Percentiles rank a stretch among this genome's conserved stretches.
These are phyloP conservation scores for Stereum hirsutum DNA, from an alignment of 1,284 basidiomycete genomes.

Conservation along the genomic window DNA sequence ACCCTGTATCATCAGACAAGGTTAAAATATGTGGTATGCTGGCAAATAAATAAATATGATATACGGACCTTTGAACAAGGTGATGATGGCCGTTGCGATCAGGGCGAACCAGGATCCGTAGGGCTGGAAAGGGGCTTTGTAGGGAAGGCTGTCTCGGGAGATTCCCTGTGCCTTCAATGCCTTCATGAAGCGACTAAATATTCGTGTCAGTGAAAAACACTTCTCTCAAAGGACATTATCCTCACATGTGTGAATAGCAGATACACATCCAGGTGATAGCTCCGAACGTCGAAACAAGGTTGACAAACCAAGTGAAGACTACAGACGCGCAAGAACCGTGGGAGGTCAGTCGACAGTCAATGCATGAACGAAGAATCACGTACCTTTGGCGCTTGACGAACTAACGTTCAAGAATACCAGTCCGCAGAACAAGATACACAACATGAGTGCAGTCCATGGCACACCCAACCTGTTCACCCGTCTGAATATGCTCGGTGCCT, in stretches of 20 bases:
- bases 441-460: constrained; percentile 27
- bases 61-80: constrained; percentile 46
- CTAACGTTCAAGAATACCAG: constrained; percentile 57
- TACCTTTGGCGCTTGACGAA: constrained; percentile 42
- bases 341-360: constrained; percentile 2
- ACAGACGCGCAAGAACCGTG: too few relatives aligned
- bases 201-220: background rate
- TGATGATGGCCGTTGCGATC: constrained; percentile 47
- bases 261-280: constrained; percentile 72
- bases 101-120: constrained; percentile 57
- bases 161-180: constrained; percentile 60
- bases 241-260: constrained; percentile 55
- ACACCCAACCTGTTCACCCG: constrained; percentile 32
- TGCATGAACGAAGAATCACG: constrained; percentile 1
- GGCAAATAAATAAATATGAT: background rate
- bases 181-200: constrained; percentile 54
- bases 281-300: constrained; percentile 61
- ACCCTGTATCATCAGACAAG: constrained; percentile 14
- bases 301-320: constrained; percentile 70
- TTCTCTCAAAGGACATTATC: constrained; percentile 2
- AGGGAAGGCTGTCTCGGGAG: constrained; percentile 54
- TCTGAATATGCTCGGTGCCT: constrained; percentile 56
- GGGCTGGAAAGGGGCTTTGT: constrained; percentile 60
- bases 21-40: background rate
- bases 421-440: constrained; percentile 48